Evolutionary conservation across 1,139 yeast genomes (phyloP), one percentile per base, ranked within the genome.

Genomic region (Pichia sp.): DNA sequence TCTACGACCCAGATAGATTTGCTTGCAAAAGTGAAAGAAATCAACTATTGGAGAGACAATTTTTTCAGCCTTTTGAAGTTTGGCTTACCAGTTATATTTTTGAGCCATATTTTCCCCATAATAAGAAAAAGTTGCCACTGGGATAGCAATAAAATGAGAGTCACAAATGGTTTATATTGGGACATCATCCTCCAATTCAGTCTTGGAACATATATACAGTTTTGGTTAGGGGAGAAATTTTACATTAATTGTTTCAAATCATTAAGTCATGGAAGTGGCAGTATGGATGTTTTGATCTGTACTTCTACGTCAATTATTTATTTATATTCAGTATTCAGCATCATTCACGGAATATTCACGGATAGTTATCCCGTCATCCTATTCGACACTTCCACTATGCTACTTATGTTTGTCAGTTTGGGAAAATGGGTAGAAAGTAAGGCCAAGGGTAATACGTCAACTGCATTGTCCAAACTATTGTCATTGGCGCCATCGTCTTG

Each of bases 381-480:
- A 46, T 92, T 95, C 75, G 98, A 90, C 59, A 90, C 98, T 0
- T 79, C 90, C 2, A 83, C 85, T 13, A 89, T 93, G 95, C 76
- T 95, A 51, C 77, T 92, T 51, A 75, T 85, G 5, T 93, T 90
- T 70, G 90, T 95, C 40, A 80, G 93, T 6, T 74, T 90, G 50
- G 99, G 99, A 3, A 92, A 93, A 70, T 87, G 89, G 79, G 75
- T 92, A 26, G 99, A 95, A 67, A 89, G 88, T 69, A 84, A 80
- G 62, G 99, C 99, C 2, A 90, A 93, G 67, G 96, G 99, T 5
- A 90, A 89, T 55, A 93, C 98, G 0, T 89, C 97, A 0, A 80
- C 89, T 1, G 96, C 98, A 0, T 76, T 95, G 49, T 86, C 97
- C 0, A 80, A 84, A 59, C 75, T 95, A 43, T 77, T 95, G 48